Percentiles rank a stretch among this genome's conserved stretches.
Evolutionary conservation across 179 eudicot species (phyloP).

Genomic region (Monotropa hypopitys): DNA sequence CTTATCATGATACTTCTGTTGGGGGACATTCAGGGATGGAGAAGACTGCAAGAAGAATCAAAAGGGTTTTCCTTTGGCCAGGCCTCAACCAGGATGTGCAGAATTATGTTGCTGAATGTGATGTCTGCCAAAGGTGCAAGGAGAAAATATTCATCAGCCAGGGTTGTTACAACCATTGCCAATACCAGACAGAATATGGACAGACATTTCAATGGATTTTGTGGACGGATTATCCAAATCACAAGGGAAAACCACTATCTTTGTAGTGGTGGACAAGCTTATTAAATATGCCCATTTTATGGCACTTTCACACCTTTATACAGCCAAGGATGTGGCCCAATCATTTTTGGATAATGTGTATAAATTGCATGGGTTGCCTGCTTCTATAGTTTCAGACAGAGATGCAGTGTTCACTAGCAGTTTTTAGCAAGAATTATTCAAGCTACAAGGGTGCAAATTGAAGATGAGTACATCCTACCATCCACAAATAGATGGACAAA

Average conservation of each 20-base stretch:
- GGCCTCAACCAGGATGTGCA: not conserved
- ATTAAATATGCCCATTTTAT: not conserved
- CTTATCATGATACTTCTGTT: not conserved
- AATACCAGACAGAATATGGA: not conserved
- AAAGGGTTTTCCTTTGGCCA: not conserved
- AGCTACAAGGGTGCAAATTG: not conserved
- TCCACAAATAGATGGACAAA: not conserved
- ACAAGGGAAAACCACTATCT: not conserved
- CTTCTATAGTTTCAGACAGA: not conserved
- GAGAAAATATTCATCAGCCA: not conserved
- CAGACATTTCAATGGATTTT: not conserved
- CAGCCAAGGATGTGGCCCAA: not conserved
- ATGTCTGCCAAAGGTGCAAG: not conserved
- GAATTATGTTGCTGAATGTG: not conserved
- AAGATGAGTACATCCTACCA: not conserved
- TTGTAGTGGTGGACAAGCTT: not conserved
- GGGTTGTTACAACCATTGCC: not conserved
- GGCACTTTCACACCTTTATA: not conserved
- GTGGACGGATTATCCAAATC: not conserved
- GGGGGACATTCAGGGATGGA: not conserved
- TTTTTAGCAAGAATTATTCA: conserved; percentile 2
- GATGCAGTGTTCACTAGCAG: not conserved
- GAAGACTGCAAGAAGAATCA: not conserved
- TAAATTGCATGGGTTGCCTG: conserved; percentile 1
- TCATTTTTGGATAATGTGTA: not conserved